phyloP scores from a whole-genome alignment of 306 rosid species.

The Neltuma alba region DNA sequence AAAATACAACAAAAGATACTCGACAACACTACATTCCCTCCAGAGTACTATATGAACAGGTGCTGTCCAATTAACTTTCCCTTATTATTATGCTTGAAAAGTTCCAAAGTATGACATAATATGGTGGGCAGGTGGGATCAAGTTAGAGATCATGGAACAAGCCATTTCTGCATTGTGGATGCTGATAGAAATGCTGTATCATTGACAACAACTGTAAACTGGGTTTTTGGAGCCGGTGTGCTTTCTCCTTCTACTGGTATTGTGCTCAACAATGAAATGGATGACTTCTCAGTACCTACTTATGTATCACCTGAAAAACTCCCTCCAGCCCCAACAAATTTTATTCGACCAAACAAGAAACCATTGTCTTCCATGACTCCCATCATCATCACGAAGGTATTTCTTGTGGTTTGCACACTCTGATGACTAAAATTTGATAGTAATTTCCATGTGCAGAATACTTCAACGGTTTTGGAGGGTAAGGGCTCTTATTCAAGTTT shows the following conservation, averaged over 20 bases:
- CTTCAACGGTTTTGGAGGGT: background rate
- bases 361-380: constrained; percentile 96
- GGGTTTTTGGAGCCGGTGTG: constrained; percentile 69
- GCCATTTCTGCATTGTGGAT: constrained; percentile 91
- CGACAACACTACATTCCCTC: constrained; percentile 87
- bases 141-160: constrained; percentile 92
- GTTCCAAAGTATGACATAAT: constrained; percentile 18
- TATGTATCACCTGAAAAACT: constrained; percentile 57
- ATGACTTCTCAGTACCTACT: constrained; percentile 80
- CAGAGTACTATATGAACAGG: constrained; percentile 81
- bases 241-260: constrained; percentile 89
- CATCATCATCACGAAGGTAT: constrained; percentile 74
- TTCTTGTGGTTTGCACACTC: background rate
- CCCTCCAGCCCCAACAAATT: constrained; percentile 93
- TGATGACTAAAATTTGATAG: background rate
- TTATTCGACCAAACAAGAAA: constrained; percentile 75
- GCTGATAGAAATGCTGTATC: constrained; percentile 89
- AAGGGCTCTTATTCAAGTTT: background rate
- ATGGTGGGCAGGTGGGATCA: constrained; percentile 82
- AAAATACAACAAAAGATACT: constrained; percentile 58
- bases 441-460: background rate
- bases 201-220: constrained; percentile 70
- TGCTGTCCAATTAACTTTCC: constrained; percentile 29
- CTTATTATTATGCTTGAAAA: constrained; percentile 16
- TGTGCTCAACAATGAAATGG: constrained; percentile 86